Evolutionary conservation across 2,329 filamentous ascomycete genomes (phyloP).

Genomic region (Trichoderma guizhouense): DNA sequence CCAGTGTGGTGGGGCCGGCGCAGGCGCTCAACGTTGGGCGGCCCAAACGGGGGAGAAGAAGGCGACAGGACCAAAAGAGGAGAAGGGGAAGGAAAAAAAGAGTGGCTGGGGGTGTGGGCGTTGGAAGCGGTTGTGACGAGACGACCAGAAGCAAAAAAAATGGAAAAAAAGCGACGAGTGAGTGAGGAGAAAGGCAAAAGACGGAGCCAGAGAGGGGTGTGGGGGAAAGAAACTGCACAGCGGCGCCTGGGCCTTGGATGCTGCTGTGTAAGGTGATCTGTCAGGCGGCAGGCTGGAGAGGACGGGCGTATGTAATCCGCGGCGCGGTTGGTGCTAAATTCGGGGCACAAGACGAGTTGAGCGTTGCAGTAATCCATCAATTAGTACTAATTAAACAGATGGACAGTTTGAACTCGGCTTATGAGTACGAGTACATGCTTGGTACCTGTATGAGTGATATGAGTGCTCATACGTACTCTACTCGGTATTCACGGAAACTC

Average conservation of each 20-base stretch:
- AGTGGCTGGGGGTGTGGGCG: constrained; percentile 18
- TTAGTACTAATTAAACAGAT: too few species aligned
- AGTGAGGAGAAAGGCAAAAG: not conserved
- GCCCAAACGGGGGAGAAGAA: constrained; percentile 7
- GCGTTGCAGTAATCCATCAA: not conserved
- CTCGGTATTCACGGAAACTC: too few species aligned
- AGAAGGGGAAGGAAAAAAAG: constrained; percentile 9
- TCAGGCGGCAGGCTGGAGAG: constrained; percentile 9
- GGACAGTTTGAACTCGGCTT: too few species aligned
- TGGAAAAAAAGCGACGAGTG: not conserved
- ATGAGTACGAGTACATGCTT: too few species aligned
- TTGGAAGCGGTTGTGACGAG: not conserved
- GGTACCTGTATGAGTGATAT: not conserved
- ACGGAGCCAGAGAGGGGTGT: constrained; percentile 10
- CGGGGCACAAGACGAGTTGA: not conserved
- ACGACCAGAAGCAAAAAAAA: not conserved
- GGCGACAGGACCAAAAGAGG: not conserved
- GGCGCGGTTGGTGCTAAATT: not conserved
- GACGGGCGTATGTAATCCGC: constrained; percentile 14
- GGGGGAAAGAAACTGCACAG: constrained; percentile 5
- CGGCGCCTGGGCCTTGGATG: not conserved
- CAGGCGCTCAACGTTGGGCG: constrained; percentile 15
- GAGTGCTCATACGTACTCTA: too few species aligned
- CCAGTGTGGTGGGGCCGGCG: constrained; percentile 17
- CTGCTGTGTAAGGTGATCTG: constrained; percentile 18